Evolutionary conservation across 805 yeast species (phyloP).

Genomic region (Clavispora carvajalis): DNA sequence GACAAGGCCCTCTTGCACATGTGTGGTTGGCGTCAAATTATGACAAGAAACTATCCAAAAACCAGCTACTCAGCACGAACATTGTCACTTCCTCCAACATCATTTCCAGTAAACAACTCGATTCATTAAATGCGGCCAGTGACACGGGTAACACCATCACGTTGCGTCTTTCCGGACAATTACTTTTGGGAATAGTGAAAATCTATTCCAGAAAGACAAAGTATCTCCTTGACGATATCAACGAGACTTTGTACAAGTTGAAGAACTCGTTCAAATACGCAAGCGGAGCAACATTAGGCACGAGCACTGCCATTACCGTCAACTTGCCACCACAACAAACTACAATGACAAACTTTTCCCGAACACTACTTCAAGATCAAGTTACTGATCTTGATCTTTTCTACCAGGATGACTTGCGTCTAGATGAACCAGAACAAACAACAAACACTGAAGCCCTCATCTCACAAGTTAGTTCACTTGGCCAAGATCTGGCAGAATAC

Average conservation of each 20-base stretch:
- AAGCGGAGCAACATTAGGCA: conserved; percentile 24
- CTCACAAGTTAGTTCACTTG: conserved; percentile 20
- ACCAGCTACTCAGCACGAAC: conserved; percentile 67
- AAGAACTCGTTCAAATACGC: conserved; percentile 57
- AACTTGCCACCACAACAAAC: conserved; percentile 58
- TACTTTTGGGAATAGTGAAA: conserved; percentile 79
- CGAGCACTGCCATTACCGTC: conserved; percentile 38
- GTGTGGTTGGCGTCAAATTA: conserved; percentile 92
- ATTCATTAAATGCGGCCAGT: conserved; percentile 18
- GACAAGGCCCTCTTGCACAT: conserved; percentile 80
- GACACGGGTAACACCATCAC: conserved; percentile 50
- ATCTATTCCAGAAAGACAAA: conserved; percentile 84
- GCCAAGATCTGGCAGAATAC: conserved; percentile 28
- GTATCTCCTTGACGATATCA: conserved; percentile 76
- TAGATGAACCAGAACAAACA: conserved; percentile 17
- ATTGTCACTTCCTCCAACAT: conserved; percentile 47
- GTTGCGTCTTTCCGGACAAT: conserved; percentile 76
- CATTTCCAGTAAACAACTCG: conserved; percentile 56
- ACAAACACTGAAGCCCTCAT: conserved; percentile 1
- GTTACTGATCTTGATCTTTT: conserved; percentile 73
- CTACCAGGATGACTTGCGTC: conserved; percentile 52
- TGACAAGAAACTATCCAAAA: conserved; percentile 69
- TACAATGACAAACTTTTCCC: conserved; percentile 53
- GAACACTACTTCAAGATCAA: conserved; percentile 66
- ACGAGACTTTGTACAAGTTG: conserved; percentile 66